Base-by-base conservation (phyloP, 305 asterid species). In the Fraxinus sp. region DNA sequence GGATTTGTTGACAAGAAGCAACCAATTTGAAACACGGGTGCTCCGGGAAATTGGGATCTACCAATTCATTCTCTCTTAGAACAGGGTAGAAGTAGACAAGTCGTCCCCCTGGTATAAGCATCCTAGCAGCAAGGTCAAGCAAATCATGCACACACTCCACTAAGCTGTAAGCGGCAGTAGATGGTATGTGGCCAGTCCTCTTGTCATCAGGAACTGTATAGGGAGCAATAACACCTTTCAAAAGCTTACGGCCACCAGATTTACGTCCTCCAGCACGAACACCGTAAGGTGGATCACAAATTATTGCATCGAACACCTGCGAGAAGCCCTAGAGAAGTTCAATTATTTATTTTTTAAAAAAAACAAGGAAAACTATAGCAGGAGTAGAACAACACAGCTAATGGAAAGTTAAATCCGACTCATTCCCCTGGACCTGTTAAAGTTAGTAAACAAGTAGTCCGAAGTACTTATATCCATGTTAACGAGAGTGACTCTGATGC, bases 181-280 rank as follows among this genome's bases (percentile, higher is more conserved):
- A 93, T 24, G 99, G 99, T 84, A 94, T 96, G 90, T 94, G 99
- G 87, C 72, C 93, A 4, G 90, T 88, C 82, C 99, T 90, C 87
- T 93, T 92, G 82, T 96, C 97, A 32, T 94, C 97, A 0, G 99
- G 99, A 55, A 96, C 97, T 0, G 92, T 91, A 79, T 96, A 96
- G 46, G 98, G 99, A 46, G 80, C 97, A 0, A 96, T 74, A 7
- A 86, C 83, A 1, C 98, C 99, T 91, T 96, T 96, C 83, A 96
- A 83, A 78, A 96, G 97, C 90, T 96, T 96, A 68, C 99, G 93
- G 20, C 99, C 99, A 78, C 99, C 98, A 59, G 98, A 96, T 87
- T 96, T 96, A 70, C 98, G 99, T 0, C 98, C 98, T 41, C 99
- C 99, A 14, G 98, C 99, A 78, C 98, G 97, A 68, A 96, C 99